These are phyloP conservation scores for Alternaria brassicae DNA, from an alignment of 2,329 filamentous ascomycete genomes.

Conservation along the genomic window DNA sequence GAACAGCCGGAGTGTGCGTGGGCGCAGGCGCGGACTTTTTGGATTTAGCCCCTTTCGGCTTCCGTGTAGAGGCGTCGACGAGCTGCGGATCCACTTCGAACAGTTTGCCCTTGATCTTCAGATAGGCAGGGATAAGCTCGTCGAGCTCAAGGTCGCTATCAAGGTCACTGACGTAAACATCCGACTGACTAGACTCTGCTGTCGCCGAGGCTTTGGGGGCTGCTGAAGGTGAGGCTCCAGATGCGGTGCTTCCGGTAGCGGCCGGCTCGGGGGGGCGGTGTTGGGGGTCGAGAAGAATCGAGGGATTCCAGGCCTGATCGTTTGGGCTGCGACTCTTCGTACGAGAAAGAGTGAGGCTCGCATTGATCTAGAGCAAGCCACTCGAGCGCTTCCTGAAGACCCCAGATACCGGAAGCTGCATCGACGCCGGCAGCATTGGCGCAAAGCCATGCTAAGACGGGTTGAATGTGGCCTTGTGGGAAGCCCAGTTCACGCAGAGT, in stretches of 20 bases:
- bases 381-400: conserved; percentile 84
- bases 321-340: conserved; percentile 57
- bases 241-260: background rate
- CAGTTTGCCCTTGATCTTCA: conserved; percentile 71
- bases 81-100: conserved; percentile 60
- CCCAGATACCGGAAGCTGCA: conserved; percentile 72
- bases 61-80: conserved; percentile 60
- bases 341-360: conserved; percentile 73
- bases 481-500: conserved; percentile 75
- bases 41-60: conserved; percentile 37
- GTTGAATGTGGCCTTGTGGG: conserved; percentile 49
- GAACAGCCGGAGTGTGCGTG: conserved; percentile 57
- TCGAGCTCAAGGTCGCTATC: conserved; percentile 60
- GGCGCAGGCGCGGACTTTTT: conserved; percentile 26
- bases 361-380: conserved; percentile 85
- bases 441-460: conserved; percentile 46
- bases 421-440: conserved; percentile 53
- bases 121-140: conserved; percentile 71
- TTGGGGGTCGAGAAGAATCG: conserved; percentile 33
- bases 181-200: conserved; percentile 30
- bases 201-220: conserved; percentile 10
- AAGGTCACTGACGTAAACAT: conserved; percentile 56
- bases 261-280: conserved; percentile 11
- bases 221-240: background rate
- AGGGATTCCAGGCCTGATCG: conserved; percentile 25